phyloP scores from a whole-genome alignment of 2,329 filamentous ascomycete genomes.

The Fusarium sacchari region DNA sequence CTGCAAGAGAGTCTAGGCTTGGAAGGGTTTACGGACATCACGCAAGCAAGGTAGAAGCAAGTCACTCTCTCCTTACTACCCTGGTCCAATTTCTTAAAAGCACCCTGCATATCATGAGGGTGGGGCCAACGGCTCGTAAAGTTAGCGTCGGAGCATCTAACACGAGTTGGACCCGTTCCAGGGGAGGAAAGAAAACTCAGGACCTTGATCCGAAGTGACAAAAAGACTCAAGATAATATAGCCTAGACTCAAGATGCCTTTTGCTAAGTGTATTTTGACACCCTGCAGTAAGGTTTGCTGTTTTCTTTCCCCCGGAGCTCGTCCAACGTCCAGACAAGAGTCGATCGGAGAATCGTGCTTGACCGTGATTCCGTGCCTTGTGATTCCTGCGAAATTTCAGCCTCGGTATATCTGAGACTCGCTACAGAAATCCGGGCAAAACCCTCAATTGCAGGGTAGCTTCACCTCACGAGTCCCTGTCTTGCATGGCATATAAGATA shows the following conservation, averaged over 20 bases:
- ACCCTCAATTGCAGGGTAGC: fast-evolving
- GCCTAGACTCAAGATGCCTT: too few relatives aligned
- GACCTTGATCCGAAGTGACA: too few relatives aligned
- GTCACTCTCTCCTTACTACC: neutral
- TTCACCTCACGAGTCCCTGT: neutral
- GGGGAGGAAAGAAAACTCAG: too few relatives aligned
- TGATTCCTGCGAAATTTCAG: too few relatives aligned
- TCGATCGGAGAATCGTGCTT: neutral
- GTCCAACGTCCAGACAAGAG: neutral
- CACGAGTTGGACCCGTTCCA: neutral
- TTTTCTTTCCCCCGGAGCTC: too few relatives aligned
- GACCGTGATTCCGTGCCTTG: neutral
- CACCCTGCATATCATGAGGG: neutral
- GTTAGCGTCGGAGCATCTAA: neutral
- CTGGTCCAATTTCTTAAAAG: neutral
- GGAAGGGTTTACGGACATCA: neutral
- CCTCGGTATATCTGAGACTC: neutral
- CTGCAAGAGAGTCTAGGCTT: neutral
- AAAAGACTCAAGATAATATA: too few relatives aligned
- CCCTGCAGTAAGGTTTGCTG: too few relatives aligned
- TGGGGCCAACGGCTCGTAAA: neutral
- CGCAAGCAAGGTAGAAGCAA: neutral
- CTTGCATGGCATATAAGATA: neutral
- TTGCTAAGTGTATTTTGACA: too few relatives aligned
- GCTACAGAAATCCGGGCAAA: fast-evolving